A percentile compares a stretch with the other conserved stretches of the same genome.
phyloP scores from a whole-genome alignment of 306 rosid genomes.

The Lablab purpureus region DNA sequence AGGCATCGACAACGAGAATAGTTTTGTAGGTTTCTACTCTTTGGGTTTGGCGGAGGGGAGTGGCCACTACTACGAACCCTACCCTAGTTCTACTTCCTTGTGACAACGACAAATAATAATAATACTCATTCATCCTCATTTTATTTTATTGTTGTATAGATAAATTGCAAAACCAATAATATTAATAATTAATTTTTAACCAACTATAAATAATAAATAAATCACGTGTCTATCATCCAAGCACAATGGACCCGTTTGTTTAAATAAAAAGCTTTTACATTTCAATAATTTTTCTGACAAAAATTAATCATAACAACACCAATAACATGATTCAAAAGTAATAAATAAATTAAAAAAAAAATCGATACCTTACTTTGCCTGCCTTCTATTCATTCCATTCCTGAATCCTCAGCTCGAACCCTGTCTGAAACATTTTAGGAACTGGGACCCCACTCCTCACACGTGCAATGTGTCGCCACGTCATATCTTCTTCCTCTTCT shows the following conservation, averaged over 20 bases:
- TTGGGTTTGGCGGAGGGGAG: slow-evolving; percentile 26
- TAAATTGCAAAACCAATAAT: not conserved
- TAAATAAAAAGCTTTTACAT: too few species aligned
- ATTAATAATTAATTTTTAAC: not conserved
- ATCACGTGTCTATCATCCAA: too few species aligned
- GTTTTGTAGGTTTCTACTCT: not conserved
- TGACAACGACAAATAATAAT: slow-evolving; percentile 9
- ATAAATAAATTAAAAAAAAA: not conserved
- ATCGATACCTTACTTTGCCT: slow-evolving; percentile 11
- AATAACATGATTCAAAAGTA: too few species aligned
- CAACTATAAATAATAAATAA: too few species aligned
- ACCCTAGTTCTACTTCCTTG: not conserved
- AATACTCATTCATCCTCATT: slow-evolving; percentile 4
- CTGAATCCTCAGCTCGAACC: not conserved
- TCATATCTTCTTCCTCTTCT: not conserved
- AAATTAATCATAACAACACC: too few species aligned
- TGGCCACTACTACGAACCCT: slow-evolving; percentile 34
- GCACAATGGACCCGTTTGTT: too few species aligned
- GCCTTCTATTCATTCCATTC: not conserved
- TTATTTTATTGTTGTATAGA: not conserved
- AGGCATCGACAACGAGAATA: not conserved
- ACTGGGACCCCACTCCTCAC: slow-evolving; percentile 35
- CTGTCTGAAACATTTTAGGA: slow-evolving; percentile 26
- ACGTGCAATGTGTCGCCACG: slow-evolving; percentile 24
- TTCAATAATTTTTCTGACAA: too few species aligned